These are phyloP conservation scores for Phaeophleospora eucalypticola DNA, from an alignment of 2,329 filamentous ascomycete species.

Conservation along the genomic window DNA sequence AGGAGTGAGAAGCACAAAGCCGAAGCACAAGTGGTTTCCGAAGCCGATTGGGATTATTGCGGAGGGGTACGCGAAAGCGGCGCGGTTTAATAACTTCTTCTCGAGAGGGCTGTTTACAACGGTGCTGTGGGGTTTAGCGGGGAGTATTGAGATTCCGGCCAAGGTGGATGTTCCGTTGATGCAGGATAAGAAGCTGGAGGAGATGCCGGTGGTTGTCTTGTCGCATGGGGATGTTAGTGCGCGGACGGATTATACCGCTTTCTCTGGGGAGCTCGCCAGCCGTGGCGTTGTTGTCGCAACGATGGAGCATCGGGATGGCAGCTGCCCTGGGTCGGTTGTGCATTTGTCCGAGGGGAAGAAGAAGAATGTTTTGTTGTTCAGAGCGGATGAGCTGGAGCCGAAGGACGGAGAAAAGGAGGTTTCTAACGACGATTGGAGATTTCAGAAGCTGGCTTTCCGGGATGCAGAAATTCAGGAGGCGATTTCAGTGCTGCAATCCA, in stretches of 20 bases:
- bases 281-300: slow-evolving; percentile 42
- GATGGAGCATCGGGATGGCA: slow-evolving; percentile 43
- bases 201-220: slow-evolving; percentile 30
- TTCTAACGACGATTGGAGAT: slow-evolving; percentile 19
- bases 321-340: slow-evolving; percentile 39
- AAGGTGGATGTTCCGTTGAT: slow-evolving; percentile 34
- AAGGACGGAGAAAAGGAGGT: slow-evolving; percentile 11
- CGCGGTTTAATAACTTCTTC: slow-evolving; percentile 33
- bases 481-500: slow-evolving; percentile 33
- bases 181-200: background rate
- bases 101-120: slow-evolving; percentile 35
- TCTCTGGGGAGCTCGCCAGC: slow-evolving; percentile 41
- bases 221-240: slow-evolving; percentile 43
- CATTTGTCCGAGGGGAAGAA: slow-evolving; percentile 31
- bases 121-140: slow-evolving; percentile 37
- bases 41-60: slow-evolving; percentile 40
- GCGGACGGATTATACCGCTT: slow-evolving; percentile 42
- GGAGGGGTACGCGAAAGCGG: slow-evolving; percentile 40
- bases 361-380: slow-evolving; percentile 36
- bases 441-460: slow-evolving; percentile 36
- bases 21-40: slow-evolving; percentile 40
- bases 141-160: slow-evolving; percentile 39
- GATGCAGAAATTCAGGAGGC: slow-evolving; percentile 44
- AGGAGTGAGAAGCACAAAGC: slow-evolving; percentile 19
- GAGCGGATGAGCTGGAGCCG: slow-evolving; percentile 32